Base-by-base conservation (phyloP, 1,139 yeast species). In the Nakaseomyces nivariensis region DNA sequence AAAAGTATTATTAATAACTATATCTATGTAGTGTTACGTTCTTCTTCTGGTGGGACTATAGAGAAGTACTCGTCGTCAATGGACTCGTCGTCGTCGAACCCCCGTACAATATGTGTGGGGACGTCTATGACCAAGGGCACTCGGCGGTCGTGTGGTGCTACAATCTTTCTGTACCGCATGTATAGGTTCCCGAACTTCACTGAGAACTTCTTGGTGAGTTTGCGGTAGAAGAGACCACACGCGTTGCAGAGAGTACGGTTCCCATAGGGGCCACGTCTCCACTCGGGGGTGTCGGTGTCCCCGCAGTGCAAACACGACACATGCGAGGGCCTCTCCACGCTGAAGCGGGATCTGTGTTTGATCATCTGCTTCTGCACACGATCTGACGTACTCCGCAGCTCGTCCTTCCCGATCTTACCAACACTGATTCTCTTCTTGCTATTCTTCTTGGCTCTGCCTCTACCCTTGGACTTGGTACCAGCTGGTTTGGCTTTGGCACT, bases 261-360 rank as follows among this genome's bases (percentile, higher is more conserved):
- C 0, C 90, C 90, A 53, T 81, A 78, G 0, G 94, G 94, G 0
- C 94, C 94, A 49, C 86, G 70, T 61, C 94, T 74, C 94, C 94
- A 85, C 64, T 85, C 94, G 1, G 94, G 94, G 0, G 94, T 85
- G 49, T 81, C 83, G 5, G 79, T 76, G 17, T 85, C 81, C 1
- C 86, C 86, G 67, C 95, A 85, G 56, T 77, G 81, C n/a, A 24
- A 3, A 38, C 42, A 38, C 13, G 13, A 11, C 42, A 38, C 11
- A 8, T 10, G 5, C 8, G 7, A n/a, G 31, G 38, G 25, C 9
- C 25, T 36, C 11, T 38, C 25, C 6, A 17, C 29, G 13, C 31
- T 11, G 31, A 38, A 38, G 1, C 31, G 42, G 8, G 27, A 6
- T 4, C 5, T 7, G 8, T 38, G 42, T 7, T 36, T 36, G 5